Evolutionary conservation across 495 filamentous ascomycete genomes (phyloP).

Genomic region (Daldinia loculata): DNA sequence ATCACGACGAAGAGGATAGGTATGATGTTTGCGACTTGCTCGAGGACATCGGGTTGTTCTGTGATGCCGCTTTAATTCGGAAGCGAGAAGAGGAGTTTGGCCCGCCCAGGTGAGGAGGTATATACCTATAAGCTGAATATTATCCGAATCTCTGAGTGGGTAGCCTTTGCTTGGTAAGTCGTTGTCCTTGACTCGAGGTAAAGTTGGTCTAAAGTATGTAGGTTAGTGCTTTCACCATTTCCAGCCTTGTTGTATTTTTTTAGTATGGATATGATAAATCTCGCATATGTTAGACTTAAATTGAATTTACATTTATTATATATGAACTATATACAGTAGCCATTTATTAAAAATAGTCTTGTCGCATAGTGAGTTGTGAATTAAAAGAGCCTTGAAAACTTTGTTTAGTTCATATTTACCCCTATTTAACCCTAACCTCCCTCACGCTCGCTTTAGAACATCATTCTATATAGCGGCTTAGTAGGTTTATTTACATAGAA

Average conservation of each 20-base stretch:
- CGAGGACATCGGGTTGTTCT: constrained; percentile 34
- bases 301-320: background rate
- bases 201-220: background rate
- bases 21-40: constrained; percentile 44
- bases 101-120: constrained; percentile 7
- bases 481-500: too few relatives aligned
- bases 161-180: background rate
- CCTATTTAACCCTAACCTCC: too few relatives aligned
- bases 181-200: background rate
- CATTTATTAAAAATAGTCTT: too few relatives aligned
- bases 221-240: background rate
- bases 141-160: background rate
- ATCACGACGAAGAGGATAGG: background rate
- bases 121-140: background rate
- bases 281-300: background rate
- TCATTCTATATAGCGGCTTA: too few relatives aligned
- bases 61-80: constrained; percentile 32
- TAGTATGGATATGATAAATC: background rate
- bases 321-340: too few relatives aligned
- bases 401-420: too few relatives aligned
- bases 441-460: too few relatives aligned
- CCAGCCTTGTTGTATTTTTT: background rate
- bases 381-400: too few relatives aligned
- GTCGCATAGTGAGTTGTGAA: too few relatives aligned
- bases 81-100: constrained; percentile 9